Evolutionary conservation across 768 basidiomycete genomes (phyloP).

Genomic region (Tubosaeta sp.): DNA sequence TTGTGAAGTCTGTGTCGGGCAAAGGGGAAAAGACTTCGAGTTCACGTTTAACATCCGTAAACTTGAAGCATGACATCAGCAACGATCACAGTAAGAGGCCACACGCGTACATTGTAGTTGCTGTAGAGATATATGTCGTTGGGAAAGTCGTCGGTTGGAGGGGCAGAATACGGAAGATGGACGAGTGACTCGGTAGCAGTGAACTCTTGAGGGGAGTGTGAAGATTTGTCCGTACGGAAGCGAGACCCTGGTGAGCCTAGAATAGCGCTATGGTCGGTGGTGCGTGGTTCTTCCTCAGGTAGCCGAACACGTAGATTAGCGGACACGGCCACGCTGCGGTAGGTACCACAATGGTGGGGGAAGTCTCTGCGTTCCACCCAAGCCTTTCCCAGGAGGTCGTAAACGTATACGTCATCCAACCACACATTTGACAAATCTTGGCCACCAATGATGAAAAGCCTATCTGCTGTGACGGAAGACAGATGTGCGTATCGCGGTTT

Average conservation of each 20-base stretch:
- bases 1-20: conserved; percentile 68
- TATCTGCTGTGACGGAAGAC: conserved; percentile 78
- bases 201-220: conserved; percentile 38
- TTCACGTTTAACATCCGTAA: conserved; percentile 93
- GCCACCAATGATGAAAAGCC: conserved; percentile 89
- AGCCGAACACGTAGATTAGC: conserved; percentile 63
- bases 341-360: conserved; percentile 93
- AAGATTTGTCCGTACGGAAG: conserved; percentile 48
- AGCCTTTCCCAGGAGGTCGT: conserved; percentile 63
- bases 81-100: not conserved
- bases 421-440: conserved; percentile 93
- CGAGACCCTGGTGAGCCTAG: conserved; percentile 56
- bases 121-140: conserved; percentile 90
- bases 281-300: conserved; percentile 55
- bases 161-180: conserved; percentile 74
- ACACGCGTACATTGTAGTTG: conserved; percentile 81
- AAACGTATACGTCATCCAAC: conserved; percentile 91
- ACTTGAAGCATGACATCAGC: conserved; percentile 42
- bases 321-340: conserved; percentile 88
- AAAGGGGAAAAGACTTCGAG: conserved; percentile 87
- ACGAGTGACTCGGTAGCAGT: conserved; percentile 57
- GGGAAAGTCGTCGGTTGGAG: conserved; percentile 69
- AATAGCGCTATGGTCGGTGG: conserved; percentile 36
- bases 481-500: conserved; percentile 93
- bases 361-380: conserved; percentile 84